Evolutionary conservation across 352 stramenopile species (phyloP).

Genomic region (Phytophthora crassamura): DNA sequence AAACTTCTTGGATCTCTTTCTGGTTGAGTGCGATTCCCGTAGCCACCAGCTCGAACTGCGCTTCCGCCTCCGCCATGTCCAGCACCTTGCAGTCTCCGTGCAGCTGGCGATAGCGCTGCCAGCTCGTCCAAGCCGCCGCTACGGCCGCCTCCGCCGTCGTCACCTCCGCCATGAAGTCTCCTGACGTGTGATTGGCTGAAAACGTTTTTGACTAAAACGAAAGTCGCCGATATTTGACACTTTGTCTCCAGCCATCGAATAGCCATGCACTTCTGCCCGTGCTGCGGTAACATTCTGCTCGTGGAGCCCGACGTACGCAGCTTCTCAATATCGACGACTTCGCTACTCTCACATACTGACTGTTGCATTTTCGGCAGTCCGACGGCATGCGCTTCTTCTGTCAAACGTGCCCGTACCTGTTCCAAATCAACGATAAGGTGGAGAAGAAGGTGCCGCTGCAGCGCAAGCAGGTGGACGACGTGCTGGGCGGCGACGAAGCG

Average conservation of each 20-base stretch:
- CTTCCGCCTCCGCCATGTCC: slow-evolving; percentile 33
- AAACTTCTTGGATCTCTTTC: slow-evolving; percentile 36
- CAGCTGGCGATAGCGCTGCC: slow-evolving; percentile 22
- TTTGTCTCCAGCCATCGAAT: background rate
- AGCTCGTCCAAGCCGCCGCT: slow-evolving; percentile 31
- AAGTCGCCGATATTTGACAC: no score
- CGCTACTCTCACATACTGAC: background rate
- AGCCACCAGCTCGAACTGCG: slow-evolving; percentile 64
- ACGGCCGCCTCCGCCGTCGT: slow-evolving; percentile 11
- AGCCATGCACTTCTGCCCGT: slow-evolving; percentile 92
- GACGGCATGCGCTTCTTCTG: slow-evolving; percentile 93
- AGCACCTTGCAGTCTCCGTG: slow-evolving; percentile 3
- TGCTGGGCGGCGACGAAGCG: slow-evolving; percentile 96
- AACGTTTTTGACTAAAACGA: background rate
- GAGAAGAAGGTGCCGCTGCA: slow-evolving; percentile 92
- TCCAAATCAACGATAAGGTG: slow-evolving; percentile 89
- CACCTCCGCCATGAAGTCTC: background rate
- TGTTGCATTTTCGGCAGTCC: slow-evolving; percentile 42
- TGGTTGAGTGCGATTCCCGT: slow-evolving; percentile 40
- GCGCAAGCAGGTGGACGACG: slow-evolving; percentile 98
- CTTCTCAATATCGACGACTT: background rate
- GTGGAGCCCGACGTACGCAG: slow-evolving; percentile 82
- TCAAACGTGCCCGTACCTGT: slow-evolving; percentile 90
- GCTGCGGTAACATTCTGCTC: slow-evolving; percentile 90
- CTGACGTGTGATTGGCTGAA: slow-evolving; percentile 1